Evolutionary conservation across 768 basidiomycete genomes (phyloP).

Genomic region (Termitomyces eurrhizus): DNA sequence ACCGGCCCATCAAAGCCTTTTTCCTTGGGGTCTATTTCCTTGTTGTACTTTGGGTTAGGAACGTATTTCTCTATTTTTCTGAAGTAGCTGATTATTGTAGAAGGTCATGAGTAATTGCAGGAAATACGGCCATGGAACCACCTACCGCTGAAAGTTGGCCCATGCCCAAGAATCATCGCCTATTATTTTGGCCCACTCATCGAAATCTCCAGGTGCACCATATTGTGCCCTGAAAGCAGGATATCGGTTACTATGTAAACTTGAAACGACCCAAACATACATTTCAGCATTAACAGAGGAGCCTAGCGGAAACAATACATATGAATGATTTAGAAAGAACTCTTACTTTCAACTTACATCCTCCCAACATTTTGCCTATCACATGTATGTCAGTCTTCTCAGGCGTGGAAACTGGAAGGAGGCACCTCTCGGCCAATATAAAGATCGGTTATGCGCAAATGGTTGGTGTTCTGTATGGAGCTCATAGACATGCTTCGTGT

Average conservation of each 20-base stretch:
- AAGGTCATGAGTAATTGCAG: background rate
- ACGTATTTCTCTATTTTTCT: slow-evolving; percentile 58
- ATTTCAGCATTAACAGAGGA: slow-evolving; percentile 63
- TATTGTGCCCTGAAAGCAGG: slow-evolving; percentile 47
- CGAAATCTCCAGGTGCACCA: slow-evolving; percentile 64
- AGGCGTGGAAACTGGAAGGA: background rate
- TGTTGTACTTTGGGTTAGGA: slow-evolving; percentile 43
- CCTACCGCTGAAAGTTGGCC: slow-evolving; percentile 47
- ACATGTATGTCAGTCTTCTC: background rate
- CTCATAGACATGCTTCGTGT: slow-evolving; percentile 45
- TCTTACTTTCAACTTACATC: slow-evolving; percentile 44
- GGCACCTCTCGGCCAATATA: slow-evolving; percentile 67
- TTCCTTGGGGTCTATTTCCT: slow-evolving; percentile 39
- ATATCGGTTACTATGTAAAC: background rate
- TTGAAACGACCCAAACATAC: slow-evolving; percentile 19
- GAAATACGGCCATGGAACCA: background rate
- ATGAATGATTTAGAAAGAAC: background rate
- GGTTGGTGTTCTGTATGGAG: slow-evolving; percentile 55
- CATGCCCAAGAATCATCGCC: slow-evolving; percentile 61
- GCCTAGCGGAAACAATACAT: slow-evolving; percentile 28
- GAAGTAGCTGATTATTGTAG: slow-evolving; percentile 46
- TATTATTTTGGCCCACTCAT: slow-evolving; percentile 56
- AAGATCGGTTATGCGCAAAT: slow-evolving; percentile 40
- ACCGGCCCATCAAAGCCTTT: slow-evolving; percentile 52
- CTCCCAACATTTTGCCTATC: slow-evolving; percentile 65